These are phyloP conservation scores for Volvox reticuliferus DNA, from an alignment of 139 green algal genomes.

Conservation along the genomic window DNA sequence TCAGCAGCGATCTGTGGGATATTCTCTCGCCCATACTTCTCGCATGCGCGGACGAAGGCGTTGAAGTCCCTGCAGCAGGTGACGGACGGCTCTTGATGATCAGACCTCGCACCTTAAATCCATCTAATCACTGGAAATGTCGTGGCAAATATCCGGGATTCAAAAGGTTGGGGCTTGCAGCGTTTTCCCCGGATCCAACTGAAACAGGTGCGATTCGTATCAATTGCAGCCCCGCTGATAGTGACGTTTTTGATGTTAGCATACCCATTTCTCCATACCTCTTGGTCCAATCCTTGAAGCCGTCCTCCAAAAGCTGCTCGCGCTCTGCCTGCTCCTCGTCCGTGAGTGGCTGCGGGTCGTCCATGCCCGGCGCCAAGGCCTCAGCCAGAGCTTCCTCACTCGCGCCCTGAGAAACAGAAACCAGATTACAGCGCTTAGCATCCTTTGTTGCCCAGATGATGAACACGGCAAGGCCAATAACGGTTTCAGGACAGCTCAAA, in stretches of 20 bases:
- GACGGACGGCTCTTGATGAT: too few relatives aligned
- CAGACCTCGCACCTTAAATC: too few relatives aligned
- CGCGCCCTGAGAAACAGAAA: slow-evolving; percentile 66
- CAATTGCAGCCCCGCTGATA: too few relatives aligned
- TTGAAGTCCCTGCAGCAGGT: slow-evolving; percentile 88
- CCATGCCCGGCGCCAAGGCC: slow-evolving; percentile 64
- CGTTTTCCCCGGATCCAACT: too few relatives aligned
- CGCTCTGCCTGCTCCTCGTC: slow-evolving; percentile 87
- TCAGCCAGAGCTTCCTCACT: slow-evolving; percentile 77
- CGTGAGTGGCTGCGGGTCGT: slow-evolving; percentile 89
- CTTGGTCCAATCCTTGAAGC: slow-evolving; percentile 93
- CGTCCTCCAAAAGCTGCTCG: slow-evolving; percentile 75
- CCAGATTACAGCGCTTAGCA: too few relatives aligned
- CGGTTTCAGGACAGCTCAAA: background rate
- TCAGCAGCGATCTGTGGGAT: slow-evolving; percentile 87
- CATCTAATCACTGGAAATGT: too few relatives aligned
- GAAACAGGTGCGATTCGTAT: too few relatives aligned
- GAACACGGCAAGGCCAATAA: too few relatives aligned
- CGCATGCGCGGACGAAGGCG: slow-evolving; percentile 91
- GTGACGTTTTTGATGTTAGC: too few relatives aligned
- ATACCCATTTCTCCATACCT: slow-evolving; percentile 30
- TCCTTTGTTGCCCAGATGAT: too few relatives aligned
- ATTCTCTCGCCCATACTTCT: slow-evolving; percentile 90
- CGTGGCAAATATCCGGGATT: too few relatives aligned
- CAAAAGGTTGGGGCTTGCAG: too few relatives aligned